These are phyloP conservation scores for Calocera cornea DNA, from an alignment of 768 basidiomycete species.

Conservation along the genomic window DNA sequence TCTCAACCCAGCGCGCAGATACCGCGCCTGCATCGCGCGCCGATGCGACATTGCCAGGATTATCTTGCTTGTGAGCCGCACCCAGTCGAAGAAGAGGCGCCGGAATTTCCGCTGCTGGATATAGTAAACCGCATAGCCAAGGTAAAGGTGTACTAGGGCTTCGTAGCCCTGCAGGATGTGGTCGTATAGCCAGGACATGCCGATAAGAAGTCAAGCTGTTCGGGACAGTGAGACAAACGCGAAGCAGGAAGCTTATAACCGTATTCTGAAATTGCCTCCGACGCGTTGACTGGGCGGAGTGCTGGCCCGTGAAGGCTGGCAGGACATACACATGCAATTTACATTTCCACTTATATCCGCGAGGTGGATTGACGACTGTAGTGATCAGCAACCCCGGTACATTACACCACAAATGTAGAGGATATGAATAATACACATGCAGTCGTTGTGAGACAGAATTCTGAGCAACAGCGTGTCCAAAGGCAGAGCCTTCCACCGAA, in stretches of 20 bases:
- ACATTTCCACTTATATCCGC: no score
- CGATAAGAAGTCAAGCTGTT: background rate
- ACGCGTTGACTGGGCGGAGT: no score
- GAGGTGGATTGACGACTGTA: no score
- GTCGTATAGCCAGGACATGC: constrained; percentile 1
- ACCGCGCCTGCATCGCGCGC: background rate
- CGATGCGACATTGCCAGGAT: background rate
- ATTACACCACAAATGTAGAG: constrained; percentile 2
- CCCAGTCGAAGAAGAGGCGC: background rate
- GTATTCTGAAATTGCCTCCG: background rate
- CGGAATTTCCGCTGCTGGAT: background rate
- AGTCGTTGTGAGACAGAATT: background rate
- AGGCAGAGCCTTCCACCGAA: background rate
- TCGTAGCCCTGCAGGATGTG: background rate
- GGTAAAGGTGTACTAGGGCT: background rate
- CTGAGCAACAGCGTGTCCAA: background rate
- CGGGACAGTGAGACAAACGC: background rate
- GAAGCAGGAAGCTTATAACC: background rate
- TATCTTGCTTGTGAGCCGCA: background rate
- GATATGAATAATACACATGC: background rate
- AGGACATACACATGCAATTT: no score
- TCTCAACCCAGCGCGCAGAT: background rate
- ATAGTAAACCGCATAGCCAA: background rate
- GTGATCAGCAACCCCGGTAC: background rate
- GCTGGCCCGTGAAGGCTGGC: no score